A percentile compares a stretch with the other conserved stretches of the same genome.
Conservation (phyloP, 352 stramenopile genomes). For the Halophytophthora batemanensis region DNA sequence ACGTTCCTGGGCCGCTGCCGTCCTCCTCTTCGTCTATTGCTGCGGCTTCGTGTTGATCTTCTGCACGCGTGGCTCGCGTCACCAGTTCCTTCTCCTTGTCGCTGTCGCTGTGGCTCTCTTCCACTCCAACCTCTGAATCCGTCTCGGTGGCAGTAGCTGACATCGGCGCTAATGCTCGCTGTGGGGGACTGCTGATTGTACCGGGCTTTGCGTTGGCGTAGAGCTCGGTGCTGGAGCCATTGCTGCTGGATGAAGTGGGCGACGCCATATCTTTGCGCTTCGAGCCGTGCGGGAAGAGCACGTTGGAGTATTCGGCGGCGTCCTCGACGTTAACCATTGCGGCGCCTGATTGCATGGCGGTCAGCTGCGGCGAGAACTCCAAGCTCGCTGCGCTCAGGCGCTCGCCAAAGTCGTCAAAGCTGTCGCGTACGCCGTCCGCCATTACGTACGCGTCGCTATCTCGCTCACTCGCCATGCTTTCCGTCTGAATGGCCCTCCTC, state of each 20-base stretch:
- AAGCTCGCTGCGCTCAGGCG: conserved; percentile 12
- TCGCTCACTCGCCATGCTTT: conserved; percentile 17
- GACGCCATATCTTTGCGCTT: conserved; percentile 31
- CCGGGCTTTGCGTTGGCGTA: conserved; percentile 8
- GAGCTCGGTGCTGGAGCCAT: conserved; percentile 36
- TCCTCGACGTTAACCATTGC: conserved; percentile 7
- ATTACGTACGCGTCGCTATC: conserved; percentile 39
- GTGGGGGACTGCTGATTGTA: conserved; percentile 1
- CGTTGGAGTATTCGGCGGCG: conserved; percentile 27
- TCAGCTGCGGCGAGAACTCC: not conserved
- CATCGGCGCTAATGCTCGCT: conserved; percentile 7
- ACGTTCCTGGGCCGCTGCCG: too few relatives aligned
- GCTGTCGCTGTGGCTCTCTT: conserved; percentile 15
- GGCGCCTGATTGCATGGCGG: not conserved
- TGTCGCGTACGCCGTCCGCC: conserved; percentile 17
- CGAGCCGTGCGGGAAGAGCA: conserved; percentile 20
- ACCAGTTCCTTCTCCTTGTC: conserved; percentile 22
- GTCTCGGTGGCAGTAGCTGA: conserved; percentile 28
- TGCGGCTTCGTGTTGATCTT: conserved; percentile 13
- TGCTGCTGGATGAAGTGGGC: conserved; percentile 59
- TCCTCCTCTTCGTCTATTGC: conserved; percentile 8
- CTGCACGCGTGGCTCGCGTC: conserved; percentile 1
- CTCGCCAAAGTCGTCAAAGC: conserved; percentile 15
- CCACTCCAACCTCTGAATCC: conserved; percentile 24
- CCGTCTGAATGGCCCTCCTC: too few relatives aligned